phyloP scores from a whole-genome alignment of 2,329 filamentous ascomycete species.

The Westerdykella ornata region DNA sequence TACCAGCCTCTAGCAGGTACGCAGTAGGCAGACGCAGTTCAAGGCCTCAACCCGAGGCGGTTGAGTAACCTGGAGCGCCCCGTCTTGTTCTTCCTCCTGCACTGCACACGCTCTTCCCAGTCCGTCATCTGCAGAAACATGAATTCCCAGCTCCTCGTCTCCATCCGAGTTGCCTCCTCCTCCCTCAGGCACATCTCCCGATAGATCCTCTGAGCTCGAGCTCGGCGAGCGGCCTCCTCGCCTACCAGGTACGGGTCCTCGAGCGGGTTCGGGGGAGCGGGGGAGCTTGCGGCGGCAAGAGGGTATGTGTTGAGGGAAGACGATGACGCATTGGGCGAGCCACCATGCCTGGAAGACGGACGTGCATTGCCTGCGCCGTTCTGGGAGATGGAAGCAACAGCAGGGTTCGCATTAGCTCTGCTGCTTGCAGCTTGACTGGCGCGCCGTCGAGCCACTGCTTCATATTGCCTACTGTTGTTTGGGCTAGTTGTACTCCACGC shows the following conservation, averaged over 20 bases:
- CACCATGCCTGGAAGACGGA: background rate
- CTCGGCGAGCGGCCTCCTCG: constrained; percentile 55
- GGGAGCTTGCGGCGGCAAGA: constrained; percentile 8
- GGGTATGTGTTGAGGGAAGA: constrained; percentile 12
- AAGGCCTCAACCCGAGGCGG: too few species aligned
- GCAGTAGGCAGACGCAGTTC: too few species aligned
- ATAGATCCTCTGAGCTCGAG: constrained; percentile 49
- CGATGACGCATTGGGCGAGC: constrained; percentile 7
- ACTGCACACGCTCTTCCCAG: constrained; percentile 32
- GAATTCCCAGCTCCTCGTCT: constrained; percentile 38
- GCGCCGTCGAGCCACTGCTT: constrained; percentile 58
- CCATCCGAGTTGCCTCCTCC: constrained; percentile 25
- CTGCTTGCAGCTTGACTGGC: constrained; percentile 33
- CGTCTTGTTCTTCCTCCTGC: constrained; percentile 10
- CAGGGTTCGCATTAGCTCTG: too few species aligned
- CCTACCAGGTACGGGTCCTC: constrained; percentile 65
- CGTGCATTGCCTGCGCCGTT: background rate
- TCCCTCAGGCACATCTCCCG: constrained; percentile 42
- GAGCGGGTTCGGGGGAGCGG: constrained; percentile 44
- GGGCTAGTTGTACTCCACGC: constrained; percentile 53
- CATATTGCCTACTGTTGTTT: constrained; percentile 55
- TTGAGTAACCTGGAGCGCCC: too few species aligned
- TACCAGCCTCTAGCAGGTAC: too few species aligned
- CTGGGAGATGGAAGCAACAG: constrained; percentile 6
- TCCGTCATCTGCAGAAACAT: constrained; percentile 40